Base-by-base conservation (phyloP, 1,139 yeast species). In the Yamadazyma atmosphaerica region DNA sequence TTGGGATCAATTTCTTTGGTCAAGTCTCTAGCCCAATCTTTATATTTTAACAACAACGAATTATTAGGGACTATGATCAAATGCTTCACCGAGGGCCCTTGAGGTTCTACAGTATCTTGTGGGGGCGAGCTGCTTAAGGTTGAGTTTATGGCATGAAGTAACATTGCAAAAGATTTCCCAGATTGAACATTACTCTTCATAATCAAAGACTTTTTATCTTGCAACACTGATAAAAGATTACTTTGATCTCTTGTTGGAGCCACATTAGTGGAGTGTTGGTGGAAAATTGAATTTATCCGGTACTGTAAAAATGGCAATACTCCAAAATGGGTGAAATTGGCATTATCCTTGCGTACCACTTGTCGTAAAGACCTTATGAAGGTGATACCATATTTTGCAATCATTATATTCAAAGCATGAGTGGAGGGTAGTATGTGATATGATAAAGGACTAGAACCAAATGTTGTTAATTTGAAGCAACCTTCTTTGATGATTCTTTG, bases 51-150 rank as follows among this genome's bases (percentile, higher is more conserved):
- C 9, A 64, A 54, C 32, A 56, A 26, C 7, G 46, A 51, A 27
- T 54, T 54, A 8, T 65, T 60, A 2, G 69, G 68, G 1, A 60
- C 67, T 4, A 65, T 28, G 18, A 64, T 54, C 3, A 62, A 38
- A 17, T 29, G 28, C 21, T 19, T 22, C 17, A 15, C 12, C n/a
- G 26, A 13, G 29, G 25, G 14, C 55, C 44, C 32, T n/a, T 59
- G 60, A 4, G 52, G 45, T 26, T 18, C 39, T 9, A 32, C 29
- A n/a, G n/a, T n/a, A n/a, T 2, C 44, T 44, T 10, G 44, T 35
- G 17, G 35, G 41, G 9, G 24, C 24, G 9, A 4, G 15, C 13
- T 9, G 8, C 8, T 26, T n/a, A 38, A 27, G 1, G 60, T 36
- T n/a, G 40, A 35, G 33, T 62, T 57, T 29, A 64, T 42, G 1